A percentile compares a stretch with the other conserved stretches of the same genome.
phyloP scores from a whole-genome alignment of 2,329 filamentous ascomycete genomes.

The Pseudophaeomoniella oleicola region DNA sequence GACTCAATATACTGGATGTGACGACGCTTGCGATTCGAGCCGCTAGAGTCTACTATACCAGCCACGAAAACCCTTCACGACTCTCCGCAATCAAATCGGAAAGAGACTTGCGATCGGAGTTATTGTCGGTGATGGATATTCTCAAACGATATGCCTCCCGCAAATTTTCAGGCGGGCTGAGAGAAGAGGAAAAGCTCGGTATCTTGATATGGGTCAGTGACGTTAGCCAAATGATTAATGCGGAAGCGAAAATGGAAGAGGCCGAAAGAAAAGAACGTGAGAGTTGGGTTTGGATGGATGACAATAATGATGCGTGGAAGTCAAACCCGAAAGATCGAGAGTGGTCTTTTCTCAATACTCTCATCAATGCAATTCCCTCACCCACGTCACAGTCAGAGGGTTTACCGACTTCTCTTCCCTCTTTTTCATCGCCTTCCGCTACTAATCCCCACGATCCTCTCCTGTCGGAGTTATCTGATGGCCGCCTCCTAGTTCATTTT shows the following conservation, averaged over 20 bases:
- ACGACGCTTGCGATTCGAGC: slow-evolving; percentile 91
- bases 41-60: slow-evolving; percentile 91
- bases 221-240: slow-evolving; percentile 60
- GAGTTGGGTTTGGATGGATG: slow-evolving; percentile 65
- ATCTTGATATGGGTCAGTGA: slow-evolving; percentile 68
- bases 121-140: slow-evolving; percentile 77
- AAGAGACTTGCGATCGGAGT: slow-evolving; percentile 66
- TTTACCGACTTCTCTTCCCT: background rate
- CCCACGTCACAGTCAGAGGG: background rate
- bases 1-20: slow-evolving; percentile 81
- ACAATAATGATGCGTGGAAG: slow-evolving; percentile 50
- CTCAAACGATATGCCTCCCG: slow-evolving; percentile 82
- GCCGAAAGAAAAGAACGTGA: slow-evolving; percentile 57
- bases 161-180: slow-evolving; percentile 71
- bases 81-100: slow-evolving; percentile 80
- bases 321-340: slow-evolving; percentile 65
- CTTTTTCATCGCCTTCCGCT: background rate
- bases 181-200: slow-evolving; percentile 58
- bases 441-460: slow-evolving; percentile 29
- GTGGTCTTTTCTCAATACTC: slow-evolving; percentile 63
- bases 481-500: slow-evolving; percentile 65
- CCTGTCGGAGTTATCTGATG: slow-evolving; percentile 58
- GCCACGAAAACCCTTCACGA: slow-evolving; percentile 74
- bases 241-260: slow-evolving; percentile 64
- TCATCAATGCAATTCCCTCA: slow-evolving; percentile 36